phyloP scores from a whole-genome alignment of 2,329 filamentous ascomycete species.

The Nemania sp. region DNA sequence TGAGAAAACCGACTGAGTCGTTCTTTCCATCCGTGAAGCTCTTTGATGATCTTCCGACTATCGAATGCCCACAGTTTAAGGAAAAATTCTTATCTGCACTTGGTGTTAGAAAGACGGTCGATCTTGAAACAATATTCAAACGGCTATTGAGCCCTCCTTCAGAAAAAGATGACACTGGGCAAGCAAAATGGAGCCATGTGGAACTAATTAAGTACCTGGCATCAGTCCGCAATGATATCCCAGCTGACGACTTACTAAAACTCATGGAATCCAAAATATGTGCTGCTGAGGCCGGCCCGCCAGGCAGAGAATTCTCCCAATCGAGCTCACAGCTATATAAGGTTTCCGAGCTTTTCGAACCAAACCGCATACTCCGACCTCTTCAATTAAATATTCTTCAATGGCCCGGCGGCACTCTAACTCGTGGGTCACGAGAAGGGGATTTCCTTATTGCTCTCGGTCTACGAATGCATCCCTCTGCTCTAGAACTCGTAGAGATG shows the following conservation, averaged over 20 bases:
- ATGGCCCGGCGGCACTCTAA: constrained; percentile 81
- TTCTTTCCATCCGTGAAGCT: constrained; percentile 95
- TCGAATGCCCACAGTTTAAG: constrained; percentile 83
- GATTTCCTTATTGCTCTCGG: constrained; percentile 80
- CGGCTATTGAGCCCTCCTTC: constrained; percentile 76
- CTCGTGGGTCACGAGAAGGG: constrained; percentile 75
- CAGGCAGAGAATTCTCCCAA: constrained; percentile 65
- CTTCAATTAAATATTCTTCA: constrained; percentile 81
- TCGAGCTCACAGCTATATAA: constrained; percentile 71
- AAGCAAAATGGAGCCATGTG: constrained; percentile 86
- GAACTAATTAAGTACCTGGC: constrained; percentile 95
- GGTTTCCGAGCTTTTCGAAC: constrained; percentile 84
- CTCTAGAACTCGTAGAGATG: constrained; percentile 79
- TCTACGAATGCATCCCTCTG: constrained; percentile 76
- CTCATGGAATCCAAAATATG: constrained; percentile 84
- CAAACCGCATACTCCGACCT: constrained; percentile 75
- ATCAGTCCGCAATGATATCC: constrained; percentile 91
- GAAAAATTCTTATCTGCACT: constrained; percentile 88
- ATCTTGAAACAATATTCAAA: constrained; percentile 92
- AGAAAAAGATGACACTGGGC: constrained; percentile 62
- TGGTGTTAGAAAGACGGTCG: constrained; percentile 94
- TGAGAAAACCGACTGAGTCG: constrained; percentile 85
- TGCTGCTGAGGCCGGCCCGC: constrained; percentile 76
- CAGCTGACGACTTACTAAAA: constrained; percentile 80
- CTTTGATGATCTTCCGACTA: constrained; percentile 90